Evolutionary conservation across 257 asterid species (phyloP).

Genomic region (Paraleonurus japonicus): DNA sequence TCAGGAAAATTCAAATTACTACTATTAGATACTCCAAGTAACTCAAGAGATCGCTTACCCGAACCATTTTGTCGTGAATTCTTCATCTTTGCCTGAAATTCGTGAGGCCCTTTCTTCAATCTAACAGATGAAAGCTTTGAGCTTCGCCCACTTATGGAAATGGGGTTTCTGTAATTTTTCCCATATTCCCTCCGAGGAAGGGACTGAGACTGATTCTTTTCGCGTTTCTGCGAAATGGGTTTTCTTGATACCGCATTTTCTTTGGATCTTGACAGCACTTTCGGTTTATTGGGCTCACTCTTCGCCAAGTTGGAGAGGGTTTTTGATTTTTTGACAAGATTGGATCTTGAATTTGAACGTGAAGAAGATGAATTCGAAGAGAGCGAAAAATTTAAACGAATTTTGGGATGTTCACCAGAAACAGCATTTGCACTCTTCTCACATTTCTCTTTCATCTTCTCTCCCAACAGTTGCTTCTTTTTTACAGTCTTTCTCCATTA

Average conservation of each 20-base stretch:
- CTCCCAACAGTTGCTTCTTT: constrained; percentile 18
- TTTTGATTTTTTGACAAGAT: constrained; percentile 26
- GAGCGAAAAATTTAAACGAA: background rate
- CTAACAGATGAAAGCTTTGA: constrained; percentile 34
- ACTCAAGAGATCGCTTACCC: constrained; percentile 35
- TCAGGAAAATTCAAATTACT: constrained; percentile 22
- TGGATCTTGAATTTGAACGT: constrained; percentile 28
- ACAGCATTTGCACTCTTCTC: constrained; percentile 25
- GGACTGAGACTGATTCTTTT: constrained; percentile 25
- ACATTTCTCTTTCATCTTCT: constrained; percentile 25
- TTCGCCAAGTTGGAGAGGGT: constrained; percentile 15
- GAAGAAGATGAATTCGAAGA: constrained; percentile 27
- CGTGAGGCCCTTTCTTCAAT: constrained; percentile 23
- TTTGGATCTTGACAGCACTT: constrained; percentile 35
- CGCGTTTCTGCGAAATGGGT: constrained; percentile 35
- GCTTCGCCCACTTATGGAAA: constrained; percentile 26
- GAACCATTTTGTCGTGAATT: constrained; percentile 22
- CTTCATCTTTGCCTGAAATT: constrained; percentile 25
- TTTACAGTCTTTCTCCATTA: constrained; percentile 28
- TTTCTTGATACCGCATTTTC: constrained; percentile 37
- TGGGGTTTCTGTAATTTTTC: constrained; percentile 23
- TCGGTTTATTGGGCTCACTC: constrained; percentile 16
- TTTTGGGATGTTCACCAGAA: constrained; percentile 30
- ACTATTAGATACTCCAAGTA: constrained; percentile 19
- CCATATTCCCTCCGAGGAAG: constrained; percentile 21